Evolutionary conservation across 2,329 filamentous ascomycete genomes (phyloP).

Genomic region (Nemania sp.): DNA sequence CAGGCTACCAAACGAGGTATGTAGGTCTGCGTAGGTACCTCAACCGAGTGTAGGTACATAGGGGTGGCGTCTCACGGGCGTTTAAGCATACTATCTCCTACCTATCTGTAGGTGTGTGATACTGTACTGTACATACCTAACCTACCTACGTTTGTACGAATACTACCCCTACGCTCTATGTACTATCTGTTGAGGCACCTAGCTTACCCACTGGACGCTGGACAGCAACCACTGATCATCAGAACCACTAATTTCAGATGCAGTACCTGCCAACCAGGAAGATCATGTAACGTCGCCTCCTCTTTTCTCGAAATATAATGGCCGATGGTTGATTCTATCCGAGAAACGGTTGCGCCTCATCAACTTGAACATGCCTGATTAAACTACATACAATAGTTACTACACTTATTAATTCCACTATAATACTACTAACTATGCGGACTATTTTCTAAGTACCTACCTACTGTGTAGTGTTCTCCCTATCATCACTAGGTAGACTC

Average conservation of each 20-base stretch:
- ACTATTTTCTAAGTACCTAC: neutral
- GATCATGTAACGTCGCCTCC: slow-evolving; percentile 40
- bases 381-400: neutral
- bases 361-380: slow-evolving; percentile 25
- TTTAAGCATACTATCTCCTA: slow-evolving; percentile 14
- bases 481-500: slow-evolving; percentile 9
- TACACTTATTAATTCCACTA: neutral
- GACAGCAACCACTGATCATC: neutral
- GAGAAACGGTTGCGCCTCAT: slow-evolving; percentile 24
- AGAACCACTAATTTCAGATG: neutral
- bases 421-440: neutral
- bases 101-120: too few relatives aligned
- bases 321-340: neutral
- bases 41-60: slow-evolving; percentile 20
- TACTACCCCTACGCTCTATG: too few relatives aligned
- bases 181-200: neutral
- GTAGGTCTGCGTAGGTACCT: too few relatives aligned
- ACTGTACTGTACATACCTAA: neutral
- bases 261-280: slow-evolving; percentile 15
- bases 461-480: neutral
- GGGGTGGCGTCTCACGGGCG: slow-evolving; percentile 29
- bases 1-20: slow-evolving; percentile 16
- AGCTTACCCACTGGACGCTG: neutral
- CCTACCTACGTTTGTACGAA: neutral
- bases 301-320: slow-evolving; percentile 12